phyloP scores from a whole-genome alignment of 2,329 filamentous ascomycete species.

The Aspergillus clavatus region DNA sequence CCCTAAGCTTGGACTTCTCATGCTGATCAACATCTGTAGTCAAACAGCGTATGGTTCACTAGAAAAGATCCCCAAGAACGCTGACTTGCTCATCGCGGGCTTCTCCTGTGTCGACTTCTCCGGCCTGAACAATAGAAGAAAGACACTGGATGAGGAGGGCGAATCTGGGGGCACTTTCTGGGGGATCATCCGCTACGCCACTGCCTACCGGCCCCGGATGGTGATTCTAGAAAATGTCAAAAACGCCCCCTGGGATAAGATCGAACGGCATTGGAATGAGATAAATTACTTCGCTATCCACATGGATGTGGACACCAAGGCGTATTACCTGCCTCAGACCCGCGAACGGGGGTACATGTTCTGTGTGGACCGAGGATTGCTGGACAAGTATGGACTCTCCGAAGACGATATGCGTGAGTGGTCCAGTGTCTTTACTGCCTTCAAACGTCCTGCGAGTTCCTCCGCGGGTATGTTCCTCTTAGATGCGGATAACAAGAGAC shows the following conservation, averaged over 20 bases:
- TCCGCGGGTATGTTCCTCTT: slow-evolving; percentile 60
- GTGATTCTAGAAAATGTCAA: slow-evolving; percentile 69
- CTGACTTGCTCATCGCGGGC: slow-evolving; percentile 66
- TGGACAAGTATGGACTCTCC: slow-evolving; percentile 16
- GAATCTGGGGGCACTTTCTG: slow-evolving; percentile 64
- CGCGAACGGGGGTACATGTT: slow-evolving; percentile 57
- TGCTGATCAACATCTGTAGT: slow-evolving; percentile 34
- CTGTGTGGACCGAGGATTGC: slow-evolving; percentile 43
- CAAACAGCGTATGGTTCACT: slow-evolving; percentile 64
- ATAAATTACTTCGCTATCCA: slow-evolving; percentile 54
- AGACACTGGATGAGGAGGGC: slow-evolving; percentile 51
- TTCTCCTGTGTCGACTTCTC: slow-evolving; percentile 76
- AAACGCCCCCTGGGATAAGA: slow-evolving; percentile 54
- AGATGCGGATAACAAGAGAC: slow-evolving; percentile 50
- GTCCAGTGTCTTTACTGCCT: slow-evolving; percentile 41
- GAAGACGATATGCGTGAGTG: slow-evolving; percentile 30
- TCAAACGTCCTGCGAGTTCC: slow-evolving; percentile 57
- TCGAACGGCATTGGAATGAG: slow-evolving; percentile 42
- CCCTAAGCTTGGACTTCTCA: background rate
- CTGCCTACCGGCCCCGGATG: slow-evolving; percentile 54
- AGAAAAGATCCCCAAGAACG: slow-evolving; percentile 50
- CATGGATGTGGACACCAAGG: slow-evolving; percentile 59
- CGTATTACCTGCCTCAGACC: slow-evolving; percentile 70
- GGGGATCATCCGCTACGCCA: slow-evolving; percentile 55
- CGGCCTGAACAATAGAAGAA: slow-evolving; percentile 54